phyloP scores from a whole-genome alignment of 306 rosid species.

The Neltuma alba region DNA sequence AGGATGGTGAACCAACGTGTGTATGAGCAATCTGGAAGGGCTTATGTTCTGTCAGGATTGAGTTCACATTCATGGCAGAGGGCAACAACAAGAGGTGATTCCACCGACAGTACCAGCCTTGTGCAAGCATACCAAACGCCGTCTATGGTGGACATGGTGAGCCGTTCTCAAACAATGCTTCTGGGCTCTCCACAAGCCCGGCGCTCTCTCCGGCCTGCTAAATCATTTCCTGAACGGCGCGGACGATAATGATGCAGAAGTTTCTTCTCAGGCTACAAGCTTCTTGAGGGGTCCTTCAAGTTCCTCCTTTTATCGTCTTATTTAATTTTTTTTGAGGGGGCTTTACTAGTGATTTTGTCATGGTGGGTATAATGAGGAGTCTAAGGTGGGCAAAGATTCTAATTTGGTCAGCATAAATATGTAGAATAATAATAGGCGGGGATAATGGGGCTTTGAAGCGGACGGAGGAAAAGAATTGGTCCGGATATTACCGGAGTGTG shows the following conservation, averaged over 20 bases:
- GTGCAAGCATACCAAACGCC: constrained; percentile 82
- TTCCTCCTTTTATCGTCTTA: constrained; percentile 3
- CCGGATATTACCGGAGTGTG: not conserved
- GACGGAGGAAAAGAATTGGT: constrained; percentile 16
- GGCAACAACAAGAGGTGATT: constrained; percentile 94
- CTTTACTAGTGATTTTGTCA: constrained; percentile 26
- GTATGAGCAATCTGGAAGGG: constrained; percentile 87
- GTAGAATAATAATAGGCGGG: constrained; percentile 48
- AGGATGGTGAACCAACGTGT: constrained; percentile 79
- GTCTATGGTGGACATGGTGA: constrained; percentile 85
- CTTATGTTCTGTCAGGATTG: constrained; percentile 83
- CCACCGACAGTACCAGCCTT: constrained; percentile 65
- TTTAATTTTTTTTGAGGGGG: not conserved
- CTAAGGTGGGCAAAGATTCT: constrained; percentile 34
- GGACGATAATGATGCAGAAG: constrained; percentile 29
- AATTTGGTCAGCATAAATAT: constrained; percentile 32
- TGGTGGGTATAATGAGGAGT: constrained; percentile 34
- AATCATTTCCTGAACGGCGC: constrained; percentile 48
- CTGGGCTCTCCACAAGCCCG: constrained; percentile 49
- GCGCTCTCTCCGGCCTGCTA: constrained; percentile 44
- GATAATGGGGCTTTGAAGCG: constrained; percentile 35
- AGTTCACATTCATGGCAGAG: constrained; percentile 94
- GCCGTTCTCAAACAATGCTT: constrained; percentile 71
- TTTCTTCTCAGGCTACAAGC: constrained; percentile 29
- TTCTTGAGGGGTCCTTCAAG: constrained; percentile 33